These are phyloP conservation scores for Trametes versicolor DNA, from an alignment of 1,284 basidiomycete genomes.

Conservation along the genomic window DNA sequence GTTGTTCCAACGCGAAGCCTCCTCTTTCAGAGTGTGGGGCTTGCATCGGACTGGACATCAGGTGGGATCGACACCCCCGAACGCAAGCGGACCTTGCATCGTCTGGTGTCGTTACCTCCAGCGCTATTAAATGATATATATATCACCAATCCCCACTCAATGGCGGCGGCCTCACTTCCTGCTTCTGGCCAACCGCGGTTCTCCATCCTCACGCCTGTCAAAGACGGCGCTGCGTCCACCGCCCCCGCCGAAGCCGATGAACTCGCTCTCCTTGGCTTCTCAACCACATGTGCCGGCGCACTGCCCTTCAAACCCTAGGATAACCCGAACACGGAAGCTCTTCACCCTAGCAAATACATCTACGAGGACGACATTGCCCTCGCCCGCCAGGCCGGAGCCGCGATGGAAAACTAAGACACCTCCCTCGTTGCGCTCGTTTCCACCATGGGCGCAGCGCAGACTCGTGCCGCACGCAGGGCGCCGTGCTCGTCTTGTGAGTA, in stretches of 20 bases:
- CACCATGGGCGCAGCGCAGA: slow-evolving; percentile 55
- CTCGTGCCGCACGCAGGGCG: slow-evolving; percentile 35
- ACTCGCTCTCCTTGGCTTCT: slow-evolving; percentile 83
- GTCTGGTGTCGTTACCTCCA: slow-evolving; percentile 97
- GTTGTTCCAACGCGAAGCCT: slow-evolving; percentile 89
- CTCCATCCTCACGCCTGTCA: slow-evolving; percentile 57
- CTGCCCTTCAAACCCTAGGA: slow-evolving; percentile 96
- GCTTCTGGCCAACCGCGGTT: slow-evolving; percentile 65
- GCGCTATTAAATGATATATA: slow-evolving; percentile 92
- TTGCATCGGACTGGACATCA: slow-evolving; percentile 96
- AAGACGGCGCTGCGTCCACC: slow-evolving; percentile 39
- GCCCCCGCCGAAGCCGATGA: slow-evolving; percentile 54
- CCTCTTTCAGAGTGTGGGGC: slow-evolving; percentile 97
- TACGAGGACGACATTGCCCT: slow-evolving; percentile 99
- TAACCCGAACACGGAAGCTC: slow-evolving; percentile 98
- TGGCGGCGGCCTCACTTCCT: slow-evolving; percentile 67
- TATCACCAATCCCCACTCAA: slow-evolving; percentile 86
- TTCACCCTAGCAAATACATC: slow-evolving; percentile 99
- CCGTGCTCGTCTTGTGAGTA: slow-evolving; percentile 98
- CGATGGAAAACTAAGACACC: slow-evolving; percentile 99
- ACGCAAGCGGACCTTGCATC: slow-evolving; percentile 96
- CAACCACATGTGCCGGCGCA: slow-evolving; percentile 83
- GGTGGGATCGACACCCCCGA: slow-evolving; percentile 97
- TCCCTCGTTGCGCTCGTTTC: slow-evolving; percentile 83
- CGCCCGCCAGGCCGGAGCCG: slow-evolving; percentile 93